These are phyloP conservation scores for Aureobasidium sp. DNA, from an alignment of 2,329 filamentous ascomycete species.

Conservation along the genomic window DNA sequence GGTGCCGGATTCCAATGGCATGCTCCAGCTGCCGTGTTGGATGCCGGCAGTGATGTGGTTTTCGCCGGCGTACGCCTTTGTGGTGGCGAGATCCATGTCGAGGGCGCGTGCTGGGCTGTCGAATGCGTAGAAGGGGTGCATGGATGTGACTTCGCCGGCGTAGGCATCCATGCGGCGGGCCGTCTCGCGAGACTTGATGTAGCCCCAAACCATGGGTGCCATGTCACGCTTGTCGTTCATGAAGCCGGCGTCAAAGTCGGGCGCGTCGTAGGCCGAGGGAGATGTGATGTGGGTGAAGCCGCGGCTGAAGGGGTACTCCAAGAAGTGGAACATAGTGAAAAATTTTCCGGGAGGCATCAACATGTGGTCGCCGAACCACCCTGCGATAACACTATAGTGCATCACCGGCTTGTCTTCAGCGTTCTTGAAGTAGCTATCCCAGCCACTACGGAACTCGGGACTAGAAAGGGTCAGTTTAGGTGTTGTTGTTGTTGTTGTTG, in stretches of 20 bases:
- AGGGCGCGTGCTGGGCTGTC: slow-evolving; percentile 60
- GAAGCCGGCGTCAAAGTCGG: slow-evolving; percentile 49
- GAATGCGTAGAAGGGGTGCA: slow-evolving; percentile 64
- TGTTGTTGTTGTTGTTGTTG: background rate
- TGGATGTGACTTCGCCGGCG: slow-evolving; percentile 58
- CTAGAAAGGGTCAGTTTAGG: background rate
- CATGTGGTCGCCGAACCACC: slow-evolving; percentile 38
- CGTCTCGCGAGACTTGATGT: slow-evolving; percentile 74
- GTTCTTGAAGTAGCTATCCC: slow-evolving; percentile 75
- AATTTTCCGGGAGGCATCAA: slow-evolving; percentile 66
- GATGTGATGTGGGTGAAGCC: slow-evolving; percentile 62
- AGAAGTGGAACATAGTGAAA: slow-evolving; percentile 77
- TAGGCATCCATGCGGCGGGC: slow-evolving; percentile 70
- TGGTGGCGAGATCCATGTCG: slow-evolving; percentile 67
- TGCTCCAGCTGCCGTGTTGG: slow-evolving; percentile 59
- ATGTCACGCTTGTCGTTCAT: slow-evolving; percentile 82
- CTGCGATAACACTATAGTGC: slow-evolving; percentile 52
- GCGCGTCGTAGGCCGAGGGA: slow-evolving; percentile 55
- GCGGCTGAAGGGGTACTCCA: slow-evolving; percentile 68
- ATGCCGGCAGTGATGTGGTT: slow-evolving; percentile 64
- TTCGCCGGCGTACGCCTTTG: slow-evolving; percentile 64
- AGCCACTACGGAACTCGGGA: slow-evolving; percentile 63
- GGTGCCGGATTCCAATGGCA: slow-evolving; percentile 48
- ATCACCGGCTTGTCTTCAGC: slow-evolving; percentile 82
- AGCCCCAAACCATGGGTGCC: slow-evolving; percentile 56